Conservation (phyloP, 2,329 filamentous ascomycete genomes). For the Aureobasidium subglaciale region DNA sequence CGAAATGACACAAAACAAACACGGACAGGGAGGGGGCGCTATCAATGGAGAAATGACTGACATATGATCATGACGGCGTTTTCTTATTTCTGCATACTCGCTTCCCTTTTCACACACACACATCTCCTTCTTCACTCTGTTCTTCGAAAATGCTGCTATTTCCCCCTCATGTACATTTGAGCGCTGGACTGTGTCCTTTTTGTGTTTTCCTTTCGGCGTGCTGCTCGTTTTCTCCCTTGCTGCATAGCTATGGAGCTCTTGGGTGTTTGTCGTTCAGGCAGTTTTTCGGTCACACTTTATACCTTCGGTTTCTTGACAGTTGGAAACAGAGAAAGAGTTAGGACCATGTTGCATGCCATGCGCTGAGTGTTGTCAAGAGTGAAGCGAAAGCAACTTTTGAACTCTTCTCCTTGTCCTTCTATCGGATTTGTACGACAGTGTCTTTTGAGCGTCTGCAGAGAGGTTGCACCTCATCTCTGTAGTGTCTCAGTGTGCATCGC, state of each 20-base stretch:
- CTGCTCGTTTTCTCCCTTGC: background rate
- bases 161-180: background rate
- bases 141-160: background rate
- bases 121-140: background rate
- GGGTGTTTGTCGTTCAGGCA: background rate
- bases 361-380: background rate
- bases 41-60: conserved; percentile 10
- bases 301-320: background rate
- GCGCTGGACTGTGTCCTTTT: background rate
- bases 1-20: background rate
- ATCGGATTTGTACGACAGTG: background rate
- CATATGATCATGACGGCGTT: conserved; percentile 12
- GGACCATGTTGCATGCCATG: background rate
- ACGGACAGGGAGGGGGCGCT: conserved; percentile 1
- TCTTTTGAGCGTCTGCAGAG: too few relatives aligned
- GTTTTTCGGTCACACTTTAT: background rate
- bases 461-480: too few relatives aligned
- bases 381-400: background rate
- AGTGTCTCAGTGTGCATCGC: too few relatives aligned
- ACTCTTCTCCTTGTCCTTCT: background rate
- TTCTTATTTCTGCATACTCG: conserved; percentile 6
- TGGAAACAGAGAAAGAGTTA: background rate
- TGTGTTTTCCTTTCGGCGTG: background rate
- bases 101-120: background rate
- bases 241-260: conserved; percentile 7